phyloP scores from a whole-genome alignment of 129 eudicot species.

The Mikania micrantha region DNA sequence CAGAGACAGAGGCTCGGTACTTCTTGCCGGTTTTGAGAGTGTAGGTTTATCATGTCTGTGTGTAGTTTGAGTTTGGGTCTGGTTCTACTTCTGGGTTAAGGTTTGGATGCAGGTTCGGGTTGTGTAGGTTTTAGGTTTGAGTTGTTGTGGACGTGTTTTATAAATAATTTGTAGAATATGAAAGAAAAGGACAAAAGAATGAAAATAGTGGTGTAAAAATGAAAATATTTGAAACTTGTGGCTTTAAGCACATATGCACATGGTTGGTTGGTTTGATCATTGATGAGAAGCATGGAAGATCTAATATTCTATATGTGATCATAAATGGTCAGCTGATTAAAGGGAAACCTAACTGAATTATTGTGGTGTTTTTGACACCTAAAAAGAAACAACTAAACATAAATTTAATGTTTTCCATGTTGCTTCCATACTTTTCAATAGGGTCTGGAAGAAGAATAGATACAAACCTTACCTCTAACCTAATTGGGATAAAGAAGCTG shows the following conservation, averaged over 20 bases:
- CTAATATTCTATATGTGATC: slow-evolving; percentile 18
- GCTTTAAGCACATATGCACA: slow-evolving; percentile 1
- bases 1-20: slow-evolving; percentile 93
- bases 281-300: not conserved
- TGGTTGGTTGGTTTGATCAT: slow-evolving; percentile 9
- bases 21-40: slow-evolving; percentile 93
- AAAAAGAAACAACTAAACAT: slow-evolving; percentile 9
- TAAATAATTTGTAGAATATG: slow-evolving; percentile 61
- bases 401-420: too few relatives aligned
- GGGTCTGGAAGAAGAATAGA: too few relatives aligned
- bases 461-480: too few relatives aligned
- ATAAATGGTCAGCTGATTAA: slow-evolving; percentile 10
- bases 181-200: slow-evolving; percentile 16
- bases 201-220: slow-evolving; percentile 20
- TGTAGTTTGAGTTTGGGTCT: slow-evolving; percentile 12
- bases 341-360: not conserved
- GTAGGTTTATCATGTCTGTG: slow-evolving; percentile 15
- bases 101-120: slow-evolving; percentile 17
- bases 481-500: too few relatives aligned
- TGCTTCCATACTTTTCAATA: too few relatives aligned
- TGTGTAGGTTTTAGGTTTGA: slow-evolving; percentile 21
- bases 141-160: slow-evolving; percentile 51
- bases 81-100: slow-evolving; percentile 15
- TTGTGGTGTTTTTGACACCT: slow-evolving; percentile 5
- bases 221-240: slow-evolving; percentile 33